Conservation (phyloP, 306 rosid genomes). For the Betula pendula region DNA sequence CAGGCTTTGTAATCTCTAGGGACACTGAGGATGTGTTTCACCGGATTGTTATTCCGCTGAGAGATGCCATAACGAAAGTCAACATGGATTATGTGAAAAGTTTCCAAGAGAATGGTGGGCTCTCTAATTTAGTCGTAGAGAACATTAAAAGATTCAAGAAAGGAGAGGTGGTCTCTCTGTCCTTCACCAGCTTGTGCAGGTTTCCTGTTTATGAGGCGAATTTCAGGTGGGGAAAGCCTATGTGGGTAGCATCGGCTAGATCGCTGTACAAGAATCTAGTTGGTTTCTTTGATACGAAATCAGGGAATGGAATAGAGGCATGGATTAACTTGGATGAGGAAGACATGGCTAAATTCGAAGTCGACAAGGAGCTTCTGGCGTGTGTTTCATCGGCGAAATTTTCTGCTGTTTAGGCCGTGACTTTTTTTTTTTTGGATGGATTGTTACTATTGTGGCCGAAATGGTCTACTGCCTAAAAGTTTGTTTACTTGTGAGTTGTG, state of each 20-base stretch:
- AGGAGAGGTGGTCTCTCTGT: background rate
- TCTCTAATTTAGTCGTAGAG: background rate
- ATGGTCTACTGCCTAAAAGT: background rate
- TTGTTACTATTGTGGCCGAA: background rate
- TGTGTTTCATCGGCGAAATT: background rate
- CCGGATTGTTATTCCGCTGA: background rate
- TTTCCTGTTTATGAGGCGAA: constrained; percentile 35
- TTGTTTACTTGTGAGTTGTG: background rate
- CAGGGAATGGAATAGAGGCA: constrained; percentile 35
- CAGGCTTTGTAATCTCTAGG: background rate
- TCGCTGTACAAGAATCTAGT: constrained; percentile 12
- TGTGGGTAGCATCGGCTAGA: constrained; percentile 35
- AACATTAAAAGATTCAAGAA: background rate
- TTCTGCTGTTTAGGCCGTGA: background rate
- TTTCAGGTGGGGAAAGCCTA: constrained; percentile 51
- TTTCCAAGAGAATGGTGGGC: constrained; percentile 1
- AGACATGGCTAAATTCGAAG: constrained; percentile 34
- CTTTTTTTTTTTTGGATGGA: background rate
- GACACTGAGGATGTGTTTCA: background rate
- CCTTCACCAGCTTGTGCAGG: constrained; percentile 16
- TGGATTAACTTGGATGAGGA: constrained; percentile 40
- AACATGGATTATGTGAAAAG: background rate
- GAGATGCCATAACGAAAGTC: background rate
- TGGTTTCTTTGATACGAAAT: constrained; percentile 19
- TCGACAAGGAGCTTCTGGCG: constrained; percentile 4